Evolutionary conservation across 768 basidiomycete genomes (phyloP), one percentile per base, ranked within the genome.

Genomic region (Macrolepiota albuminosa): DNA sequence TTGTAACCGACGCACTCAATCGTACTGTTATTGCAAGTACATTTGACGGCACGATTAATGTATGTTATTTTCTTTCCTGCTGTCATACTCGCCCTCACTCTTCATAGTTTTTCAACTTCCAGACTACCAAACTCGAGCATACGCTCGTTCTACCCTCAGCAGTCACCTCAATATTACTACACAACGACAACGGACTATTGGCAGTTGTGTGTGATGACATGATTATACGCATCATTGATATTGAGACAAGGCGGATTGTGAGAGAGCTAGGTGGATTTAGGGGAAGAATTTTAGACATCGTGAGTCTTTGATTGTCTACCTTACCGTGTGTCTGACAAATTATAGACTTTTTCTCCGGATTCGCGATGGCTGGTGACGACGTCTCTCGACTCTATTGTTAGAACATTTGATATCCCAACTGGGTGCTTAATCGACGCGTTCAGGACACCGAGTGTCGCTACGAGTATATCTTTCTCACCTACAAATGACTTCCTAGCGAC

Each of bases 401-500:
- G 97, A 34, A 98, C 96, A 2, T 99, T 93, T 71, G 96, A 99
- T 69, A 81, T 99, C 29, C 96, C 97, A 0, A 93, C 95, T 18
- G 95, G 95, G 6, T 81, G 86, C 31, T 77, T 98, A 40, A 95
- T 99, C 56, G 94, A 98, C 67, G 93, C 86, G 0, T 98, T 99
- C 78, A 82, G 84, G 56, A 94, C 93, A 9, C 75, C 88, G 33
- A 92, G 89, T 64, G 83, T 96, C 29, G 93, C 96, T 6, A 95
- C 93, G 0, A 93, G 89, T 68, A 74, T 99, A 21, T 81, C 93
- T 1, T 96, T 99, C 72, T 98, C 95, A 2, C 97, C 97, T 0
- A 89, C 93, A 0, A 90, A 91, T 57, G 97, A 98, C 71, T 98
- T 99, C 76, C 75, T 99, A 62, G 97, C 97, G 1, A 95, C 95